Base-by-base conservation (phyloP, 805 yeast species). In the Candida peoriensis region DNA sequence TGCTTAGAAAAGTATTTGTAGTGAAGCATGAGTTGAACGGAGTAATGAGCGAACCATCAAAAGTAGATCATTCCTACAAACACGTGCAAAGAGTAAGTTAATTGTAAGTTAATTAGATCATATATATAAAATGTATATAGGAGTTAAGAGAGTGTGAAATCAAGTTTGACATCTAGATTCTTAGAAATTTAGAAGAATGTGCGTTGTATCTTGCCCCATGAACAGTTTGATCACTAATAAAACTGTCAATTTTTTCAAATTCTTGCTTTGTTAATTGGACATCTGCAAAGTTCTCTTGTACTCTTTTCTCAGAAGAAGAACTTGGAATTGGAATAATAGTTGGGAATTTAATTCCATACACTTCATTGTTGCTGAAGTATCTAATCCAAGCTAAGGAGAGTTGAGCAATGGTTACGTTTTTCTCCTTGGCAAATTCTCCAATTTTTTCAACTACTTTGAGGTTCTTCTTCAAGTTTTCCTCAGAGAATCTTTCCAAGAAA, bases 311-410 rank as follows among this genome's bases (percentile, higher is more conserved):
- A 24, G 78, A 72, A 6, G 87, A 71, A 4, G 85, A 79, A 34
- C 89, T 80, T 15, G 96, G 96, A 54, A 88, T 82, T 22, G 96
- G 94, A 30, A 88, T 52, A 28, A 85, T 67, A 39, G 61, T 65
- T 18, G 88, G 73, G 35, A 63, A 68, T 33, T 63, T 61, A 8
- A 43, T 20, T 4, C 52, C 52, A 24, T 41, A 31, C 6, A 48
- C 32, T 3, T 46, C 41, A 21, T 44, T 43, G 8, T 38, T 48
- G 38, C 64, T 63, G 37, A 60, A 58, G 34, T 72, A 67, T 36
- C 70, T 60, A 37, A 77, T 59, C 77, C 85, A 85, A 3, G 86
- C 78, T 16, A 88, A 57, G 4, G 88, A 78, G 25, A 83, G 46
- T 57, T 87, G 95, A 8, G 89, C 76, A 7, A 78, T 53, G 4